Evolutionary conservation across 768 basidiomycete genomes (phyloP).

Genomic region (Chalciporus sphaerocephalus): DNA sequence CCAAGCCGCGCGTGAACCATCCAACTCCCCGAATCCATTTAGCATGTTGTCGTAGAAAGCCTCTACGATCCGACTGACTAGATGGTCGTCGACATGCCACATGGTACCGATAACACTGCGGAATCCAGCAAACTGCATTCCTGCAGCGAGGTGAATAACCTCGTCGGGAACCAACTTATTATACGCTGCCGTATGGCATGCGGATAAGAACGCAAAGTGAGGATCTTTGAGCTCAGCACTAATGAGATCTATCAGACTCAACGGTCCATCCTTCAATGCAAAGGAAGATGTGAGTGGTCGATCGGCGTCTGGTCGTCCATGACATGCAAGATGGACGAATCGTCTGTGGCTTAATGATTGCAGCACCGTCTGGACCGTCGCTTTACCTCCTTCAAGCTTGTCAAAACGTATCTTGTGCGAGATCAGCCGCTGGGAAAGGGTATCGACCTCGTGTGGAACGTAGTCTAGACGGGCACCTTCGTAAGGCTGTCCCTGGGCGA

Average conservation of each 20-base stretch:
- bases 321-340: constrained; percentile 28
- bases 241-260: constrained; percentile 5
- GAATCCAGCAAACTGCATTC: constrained; percentile 20
- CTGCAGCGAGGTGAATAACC: constrained; percentile 21
- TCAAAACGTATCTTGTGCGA: neutral
- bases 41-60: constrained; percentile 11
- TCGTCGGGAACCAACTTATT: constrained; percentile 20
- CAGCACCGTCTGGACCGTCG: constrained; percentile 2
- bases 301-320: constrained; percentile 8
- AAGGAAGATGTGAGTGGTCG: constrained; percentile 16
- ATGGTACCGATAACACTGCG: constrained; percentile 25
- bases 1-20: neutral
- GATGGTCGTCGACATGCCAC: constrained; percentile 18
- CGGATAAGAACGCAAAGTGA: constrained; percentile 19
- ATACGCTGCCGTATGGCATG: constrained; percentile 24
- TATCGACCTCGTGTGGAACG: constrained; percentile 4
- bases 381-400: constrained; percentile 1
- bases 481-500: constrained; percentile 3
- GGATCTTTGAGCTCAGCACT: neutral
- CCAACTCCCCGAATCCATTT: neutral
- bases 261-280: constrained; percentile 4
- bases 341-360: constrained; percentile 2
- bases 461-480: neutral
- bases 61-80: constrained; percentile 1
- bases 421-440: constrained; percentile 1